Base-by-base conservation (phyloP, 345 rosid species). In the Brassica nigra region DNA sequence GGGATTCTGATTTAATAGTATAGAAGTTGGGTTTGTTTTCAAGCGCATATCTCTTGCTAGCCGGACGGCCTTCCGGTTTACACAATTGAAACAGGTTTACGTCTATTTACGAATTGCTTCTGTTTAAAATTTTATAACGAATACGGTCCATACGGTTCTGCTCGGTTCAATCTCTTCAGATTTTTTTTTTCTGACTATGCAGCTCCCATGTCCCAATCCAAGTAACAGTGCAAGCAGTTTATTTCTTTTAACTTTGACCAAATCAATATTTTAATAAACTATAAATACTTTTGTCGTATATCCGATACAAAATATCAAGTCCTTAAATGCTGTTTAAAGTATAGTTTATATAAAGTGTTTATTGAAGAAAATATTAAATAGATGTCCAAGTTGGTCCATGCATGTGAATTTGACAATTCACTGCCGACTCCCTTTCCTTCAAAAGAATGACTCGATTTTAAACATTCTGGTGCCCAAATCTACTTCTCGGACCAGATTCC, bases 401-500 rank as follows among this genome's bases (percentile, higher is more conserved):
- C 66, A 71, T 57, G 28, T 33, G 70, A 23, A 77, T 39, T 34
- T 58, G 71, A 27, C 73, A 55, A 58, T 18, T 37, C 74, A 69
- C 14, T 3, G 39, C 69, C 15, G 55, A 62, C 52, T 77, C 80
- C 31, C 54, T 47, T 47, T 77, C 80, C 63, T 18, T 62, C 7
- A 31, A 69, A 69, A 47, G 52, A 69, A 8, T 30, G 54, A 14
- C 6, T 61, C 62, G 10, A 31, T 75, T 6, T 8, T 37, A 8
- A 23, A 33, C 15, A 75, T 52, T 34, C 52, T 52, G 64, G 64
- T 65, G 28, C 65, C 79, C 8, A 42, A 33, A 77, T 15, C 11
- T 27, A 49, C 70, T 9, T 36, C 15, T 71, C 66, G 71, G 76
- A 71, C 81, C 76, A 78, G 59, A 36, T 16, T 78, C 71, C 39